These are phyloP conservation scores for Chlorophyllum brunneum DNA, from an alignment of 768 basidiomycete genomes.

Conservation along the genomic window DNA sequence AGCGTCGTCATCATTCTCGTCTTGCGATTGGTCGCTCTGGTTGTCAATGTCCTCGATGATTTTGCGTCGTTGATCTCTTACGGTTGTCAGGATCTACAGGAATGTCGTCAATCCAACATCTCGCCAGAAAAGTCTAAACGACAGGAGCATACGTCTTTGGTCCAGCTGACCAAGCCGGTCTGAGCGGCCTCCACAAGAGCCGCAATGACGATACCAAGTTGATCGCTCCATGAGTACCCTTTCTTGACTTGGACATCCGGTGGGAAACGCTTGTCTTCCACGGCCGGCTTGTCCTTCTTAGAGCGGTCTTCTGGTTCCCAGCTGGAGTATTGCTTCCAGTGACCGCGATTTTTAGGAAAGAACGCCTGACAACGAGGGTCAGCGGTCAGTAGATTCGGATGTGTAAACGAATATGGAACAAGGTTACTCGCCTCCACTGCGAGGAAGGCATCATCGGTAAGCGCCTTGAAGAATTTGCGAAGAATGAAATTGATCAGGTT, in stretches of 20 bases:
- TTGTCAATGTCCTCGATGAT: slow-evolving; percentile 62
- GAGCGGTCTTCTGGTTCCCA: slow-evolving; percentile 57
- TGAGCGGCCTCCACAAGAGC: slow-evolving; percentile 66
- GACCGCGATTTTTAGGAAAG: slow-evolving; percentile 84
- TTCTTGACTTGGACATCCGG: slow-evolving; percentile 81
- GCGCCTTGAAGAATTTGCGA: slow-evolving; percentile 91
- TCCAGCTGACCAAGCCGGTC: slow-evolving; percentile 69
- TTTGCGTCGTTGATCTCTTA: slow-evolving; percentile 53
- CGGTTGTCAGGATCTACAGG: slow-evolving; percentile 55
- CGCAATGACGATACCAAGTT: slow-evolving; percentile 82
- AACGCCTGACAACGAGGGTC: slow-evolving; percentile 51
- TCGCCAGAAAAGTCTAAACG: neutral
- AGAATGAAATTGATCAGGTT: slow-evolving; percentile 83
- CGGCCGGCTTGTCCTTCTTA: slow-evolving; percentile 30
- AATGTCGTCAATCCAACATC: slow-evolving; percentile 3
- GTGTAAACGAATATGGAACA: slow-evolving; percentile 11
- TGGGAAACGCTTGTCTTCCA: slow-evolving; percentile 44
- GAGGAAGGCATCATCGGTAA: slow-evolving; percentile 80
- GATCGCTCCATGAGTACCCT: slow-evolving; percentile 84
- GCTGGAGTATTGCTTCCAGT: slow-evolving; percentile 84
- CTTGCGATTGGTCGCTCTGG: slow-evolving; percentile 31
- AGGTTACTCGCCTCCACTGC: slow-evolving; percentile 71
- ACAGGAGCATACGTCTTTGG: slow-evolving; percentile 61
- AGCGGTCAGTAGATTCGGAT: slow-evolving; percentile 5
- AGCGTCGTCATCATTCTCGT: slow-evolving; percentile 30